Conservation (phyloP, 768 basidiomycete species). For the Xanthoconium purpureum region DNA sequence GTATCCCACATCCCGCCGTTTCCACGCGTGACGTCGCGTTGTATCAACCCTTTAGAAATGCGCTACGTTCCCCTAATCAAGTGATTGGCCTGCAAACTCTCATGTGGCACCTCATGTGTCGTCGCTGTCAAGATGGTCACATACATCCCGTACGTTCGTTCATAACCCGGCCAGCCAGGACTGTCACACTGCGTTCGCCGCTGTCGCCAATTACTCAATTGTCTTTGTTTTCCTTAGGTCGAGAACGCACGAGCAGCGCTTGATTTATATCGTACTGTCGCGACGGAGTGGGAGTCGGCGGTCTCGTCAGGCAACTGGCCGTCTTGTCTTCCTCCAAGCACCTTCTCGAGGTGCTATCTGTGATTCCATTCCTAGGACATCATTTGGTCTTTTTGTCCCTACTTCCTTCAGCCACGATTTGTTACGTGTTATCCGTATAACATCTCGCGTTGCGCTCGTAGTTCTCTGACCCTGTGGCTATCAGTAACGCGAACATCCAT, state of each 20-base stretch:
- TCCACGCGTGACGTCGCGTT: conserved; percentile 77
- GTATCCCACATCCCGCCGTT: conserved; percentile 76
- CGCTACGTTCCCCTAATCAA: conserved; percentile 63
- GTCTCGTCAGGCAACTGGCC: conserved; percentile 69
- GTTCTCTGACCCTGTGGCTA: conserved; percentile 8
- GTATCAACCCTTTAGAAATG: conserved; percentile 76
- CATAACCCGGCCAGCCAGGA: neutral
- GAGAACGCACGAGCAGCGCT: conserved; percentile 70
- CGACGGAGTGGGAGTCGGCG: conserved; percentile 63
- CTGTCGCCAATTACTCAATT: conserved; percentile 11
- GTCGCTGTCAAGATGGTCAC: conserved; percentile 70
- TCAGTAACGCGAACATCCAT: conserved; percentile 18
- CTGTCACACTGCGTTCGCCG: neutral
- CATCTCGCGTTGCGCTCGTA: conserved; percentile 18
- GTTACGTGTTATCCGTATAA: conserved; percentile 5
- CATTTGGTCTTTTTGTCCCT: conserved; percentile 16
- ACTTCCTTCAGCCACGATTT: neutral
- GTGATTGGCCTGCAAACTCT: conserved; percentile 74
- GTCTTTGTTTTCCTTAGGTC: conserved; percentile 41
- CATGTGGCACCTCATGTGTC: conserved; percentile 78
- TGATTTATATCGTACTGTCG: conserved; percentile 54
- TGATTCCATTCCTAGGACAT: conserved; percentile 27
- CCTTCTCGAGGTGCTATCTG: conserved; percentile 77
- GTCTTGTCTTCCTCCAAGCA: conserved; percentile 68
- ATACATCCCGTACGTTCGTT: conserved; percentile 62